These are phyloP conservation scores for Arthrobotrys musiformis DNA, from an alignment of 2,329 filamentous ascomycete species.

Conservation along the genomic window DNA sequence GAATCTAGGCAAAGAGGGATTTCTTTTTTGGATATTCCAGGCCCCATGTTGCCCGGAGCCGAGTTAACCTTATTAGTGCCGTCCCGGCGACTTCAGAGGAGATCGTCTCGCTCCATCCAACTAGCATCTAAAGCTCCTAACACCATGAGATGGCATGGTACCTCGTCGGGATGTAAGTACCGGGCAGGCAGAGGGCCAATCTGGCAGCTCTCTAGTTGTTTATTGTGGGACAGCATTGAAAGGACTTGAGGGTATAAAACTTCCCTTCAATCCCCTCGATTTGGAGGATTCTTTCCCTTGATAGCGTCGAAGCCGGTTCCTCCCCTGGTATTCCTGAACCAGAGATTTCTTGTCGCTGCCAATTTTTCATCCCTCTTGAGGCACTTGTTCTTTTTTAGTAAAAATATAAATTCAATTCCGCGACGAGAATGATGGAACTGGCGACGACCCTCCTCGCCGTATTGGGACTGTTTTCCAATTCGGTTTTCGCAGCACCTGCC, in stretches of 20 bases:
- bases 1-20: conserved; percentile 44
- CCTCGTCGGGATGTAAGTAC: conserved; percentile 36
- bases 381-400: conserved; percentile 5
- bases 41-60: conserved; percentile 44
- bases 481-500: conserved; percentile 20
- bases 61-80: conserved; percentile 53
- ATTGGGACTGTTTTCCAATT: conserved; percentile 21
- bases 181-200: conserved; percentile 30
- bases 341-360: conserved; percentile 13
- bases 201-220: conserved; percentile 41
- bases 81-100: conserved; percentile 32
- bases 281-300: conserved; percentile 15
- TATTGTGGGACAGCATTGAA: conserved; percentile 7
- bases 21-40: conserved; percentile 50
- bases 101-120: conserved; percentile 37
- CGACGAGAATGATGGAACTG: conserved; percentile 24
- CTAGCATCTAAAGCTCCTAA: conserved; percentile 46
- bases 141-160: conserved; percentile 34
- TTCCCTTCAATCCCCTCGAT: conserved; percentile 44
- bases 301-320: conserved; percentile 43
- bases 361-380: neutral
- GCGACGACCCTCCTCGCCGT: conserved; percentile 29
- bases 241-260: conserved; percentile 41
- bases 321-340: conserved; percentile 23
- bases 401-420: neutral